Evolutionary conservation across 2,329 filamentous ascomycete genomes (phyloP).

Genomic region (Dothideomycetidae sp.): DNA sequence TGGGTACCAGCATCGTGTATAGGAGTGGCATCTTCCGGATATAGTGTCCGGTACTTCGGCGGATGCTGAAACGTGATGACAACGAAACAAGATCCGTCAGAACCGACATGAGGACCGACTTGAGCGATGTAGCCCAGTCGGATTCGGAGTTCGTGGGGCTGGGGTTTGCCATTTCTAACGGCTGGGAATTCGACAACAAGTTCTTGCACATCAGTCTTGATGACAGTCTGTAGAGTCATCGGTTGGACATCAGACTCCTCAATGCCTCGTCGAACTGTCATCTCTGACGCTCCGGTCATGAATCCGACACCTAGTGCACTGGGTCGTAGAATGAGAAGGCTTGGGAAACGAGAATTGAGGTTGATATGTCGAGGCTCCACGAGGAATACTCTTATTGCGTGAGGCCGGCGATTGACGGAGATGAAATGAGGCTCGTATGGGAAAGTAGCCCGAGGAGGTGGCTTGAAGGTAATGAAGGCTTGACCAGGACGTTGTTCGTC

Average conservation of each 20-base stretch:
- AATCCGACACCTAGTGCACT: conserved; percentile 46
- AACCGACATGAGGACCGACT: conserved; percentile 1
- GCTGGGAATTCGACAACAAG: conserved; percentile 11
- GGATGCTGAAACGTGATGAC: conserved; percentile 25
- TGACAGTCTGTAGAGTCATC: conserved; percentile 6
- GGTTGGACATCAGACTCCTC: conserved; percentile 3
- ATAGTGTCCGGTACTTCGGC: conserved; percentile 26
- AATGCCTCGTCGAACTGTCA: conserved; percentile 46
- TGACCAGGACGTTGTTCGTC: background rate
- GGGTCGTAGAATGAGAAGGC: conserved; percentile 14
- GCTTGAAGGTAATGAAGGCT: conserved; percentile 6
- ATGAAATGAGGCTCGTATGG: no score
- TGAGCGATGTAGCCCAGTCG: conserved; percentile 2
- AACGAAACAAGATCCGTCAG: conserved; percentile 11
- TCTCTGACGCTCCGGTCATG: conserved; percentile 37
- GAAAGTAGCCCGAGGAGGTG: no score
- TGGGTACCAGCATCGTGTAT: conserved; percentile 32
- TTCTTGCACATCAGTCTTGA: conserved; percentile 5
- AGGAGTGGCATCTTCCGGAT: conserved; percentile 24
- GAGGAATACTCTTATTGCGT: background rate
- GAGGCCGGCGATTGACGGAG: no score
- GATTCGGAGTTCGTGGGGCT: conserved; percentile 1
- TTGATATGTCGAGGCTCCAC: background rate
- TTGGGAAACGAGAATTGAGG: conserved; percentile 9
- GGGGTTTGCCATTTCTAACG: conserved; percentile 1